phyloP scores from a whole-genome alignment of 2,329 filamentous ascomycete genomes.

The Sclerotinia nivalis region DNA sequence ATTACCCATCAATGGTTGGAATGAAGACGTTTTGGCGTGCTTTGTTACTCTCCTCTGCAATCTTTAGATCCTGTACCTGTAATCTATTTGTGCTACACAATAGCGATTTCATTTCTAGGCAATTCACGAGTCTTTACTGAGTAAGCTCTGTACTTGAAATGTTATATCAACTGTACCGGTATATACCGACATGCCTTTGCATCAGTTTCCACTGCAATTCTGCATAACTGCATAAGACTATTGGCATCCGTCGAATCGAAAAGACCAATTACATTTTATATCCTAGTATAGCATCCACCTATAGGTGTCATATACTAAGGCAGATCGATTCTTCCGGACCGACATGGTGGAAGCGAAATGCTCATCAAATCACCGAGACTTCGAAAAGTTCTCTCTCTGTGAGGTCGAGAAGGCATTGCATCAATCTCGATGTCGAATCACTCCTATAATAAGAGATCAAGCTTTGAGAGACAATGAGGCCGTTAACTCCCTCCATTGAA shows the following conservation, averaged over 20 bases:
- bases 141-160: background rate
- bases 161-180: background rate
- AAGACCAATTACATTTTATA: background rate
- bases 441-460: background rate
- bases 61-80: background rate
- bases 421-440: background rate
- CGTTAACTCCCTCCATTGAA: background rate
- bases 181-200: background rate
- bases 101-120: background rate
- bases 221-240: background rate
- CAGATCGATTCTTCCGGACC: conserved; percentile 3
- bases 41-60: background rate
- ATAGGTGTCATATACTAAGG: background rate
- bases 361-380: background rate
- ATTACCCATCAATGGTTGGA: background rate
- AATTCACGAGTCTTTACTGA: background rate
- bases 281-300: background rate
- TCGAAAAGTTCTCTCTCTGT: background rate
- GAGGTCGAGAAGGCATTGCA: background rate
- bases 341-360: conserved; percentile 13
- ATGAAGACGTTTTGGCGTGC: background rate
- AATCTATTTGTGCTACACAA: background rate
- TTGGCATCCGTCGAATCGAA: background rate
- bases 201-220: background rate
- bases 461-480: background rate